phyloP scores from a whole-genome alignment of 2,329 filamentous ascomycete species.

The Penicillium palitans region DNA sequence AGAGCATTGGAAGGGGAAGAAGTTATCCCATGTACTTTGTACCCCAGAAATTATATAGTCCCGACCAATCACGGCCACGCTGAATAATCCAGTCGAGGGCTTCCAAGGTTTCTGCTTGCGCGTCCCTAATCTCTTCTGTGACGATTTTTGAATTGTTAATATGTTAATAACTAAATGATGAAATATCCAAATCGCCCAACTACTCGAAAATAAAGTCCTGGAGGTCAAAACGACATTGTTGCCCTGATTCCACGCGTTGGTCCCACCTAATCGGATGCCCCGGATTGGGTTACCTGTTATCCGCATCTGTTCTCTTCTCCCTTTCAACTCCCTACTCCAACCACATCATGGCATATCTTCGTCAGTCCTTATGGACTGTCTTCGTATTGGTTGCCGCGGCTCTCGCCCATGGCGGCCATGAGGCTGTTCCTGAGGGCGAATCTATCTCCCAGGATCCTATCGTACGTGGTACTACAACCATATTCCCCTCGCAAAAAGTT shows the following conservation, averaged over 20 bases:
- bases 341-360: constrained; percentile 20
- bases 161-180: background rate
- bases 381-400: constrained; percentile 32
- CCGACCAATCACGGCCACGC: constrained; percentile 19
- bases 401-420: constrained; percentile 56
- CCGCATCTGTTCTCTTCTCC: constrained; percentile 14
- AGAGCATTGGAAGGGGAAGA: background rate
- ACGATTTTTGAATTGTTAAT: background rate
- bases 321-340: constrained; percentile 1
- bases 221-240: background rate
- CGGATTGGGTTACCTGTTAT: constrained; percentile 22
- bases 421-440: constrained; percentile 66
- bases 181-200: no score
- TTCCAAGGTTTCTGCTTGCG: background rate
- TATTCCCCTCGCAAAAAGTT: background rate
- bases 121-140: background rate
- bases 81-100: constrained; percentile 19
- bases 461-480: constrained; percentile 50
- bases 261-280: constrained; percentile 22
- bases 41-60: background rate
- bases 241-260: background rate
- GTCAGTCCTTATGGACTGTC: constrained; percentile 26
- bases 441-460: constrained; percentile 71
- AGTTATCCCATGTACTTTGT: background rate
- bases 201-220: background rate